Conservation (phyloP, 129 eudicot species). For the Centella asiatica region DNA sequence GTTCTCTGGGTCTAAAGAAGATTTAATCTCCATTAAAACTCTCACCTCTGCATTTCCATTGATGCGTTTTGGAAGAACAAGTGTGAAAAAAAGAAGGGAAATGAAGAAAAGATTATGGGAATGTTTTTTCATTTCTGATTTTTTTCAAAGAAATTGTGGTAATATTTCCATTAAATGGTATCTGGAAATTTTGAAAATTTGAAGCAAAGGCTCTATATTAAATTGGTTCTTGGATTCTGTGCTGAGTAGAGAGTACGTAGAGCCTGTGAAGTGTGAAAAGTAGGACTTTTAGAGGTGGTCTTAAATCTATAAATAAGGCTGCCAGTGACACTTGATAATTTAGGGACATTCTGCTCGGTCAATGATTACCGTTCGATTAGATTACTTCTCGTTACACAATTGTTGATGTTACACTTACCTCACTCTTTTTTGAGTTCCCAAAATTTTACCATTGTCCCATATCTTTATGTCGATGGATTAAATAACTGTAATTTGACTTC, state of each 20-base stretch:
- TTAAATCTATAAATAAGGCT: neutral
- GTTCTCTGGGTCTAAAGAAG: slow-evolving; percentile 79
- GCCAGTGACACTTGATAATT: slow-evolving; percentile 17
- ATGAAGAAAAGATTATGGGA: slow-evolving; percentile 10
- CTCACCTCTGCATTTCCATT: slow-evolving; percentile 53
- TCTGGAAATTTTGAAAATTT: neutral
- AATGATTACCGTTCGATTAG: neutral
- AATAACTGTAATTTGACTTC: no score
- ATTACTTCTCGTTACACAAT: no score
- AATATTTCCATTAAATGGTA: neutral
- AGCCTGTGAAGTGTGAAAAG: neutral
- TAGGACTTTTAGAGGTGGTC: neutral
- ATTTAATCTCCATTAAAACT: slow-evolving; percentile 66
- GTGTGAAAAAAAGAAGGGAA: neutral
- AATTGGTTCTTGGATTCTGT: neutral
- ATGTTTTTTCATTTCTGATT: neutral
- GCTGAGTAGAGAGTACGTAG: neutral
- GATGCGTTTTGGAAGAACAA: neutral
- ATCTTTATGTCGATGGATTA: no score
- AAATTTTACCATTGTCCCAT: no score
- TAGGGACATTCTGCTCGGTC: slow-evolving; percentile 23
- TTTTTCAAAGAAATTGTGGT: neutral
- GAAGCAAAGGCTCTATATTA: neutral
- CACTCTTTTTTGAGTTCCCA: no score
- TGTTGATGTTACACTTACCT: no score